phyloP scores from a whole-genome alignment of 1,284 basidiomycete species.

The Tausonia pullulans region DNA sequence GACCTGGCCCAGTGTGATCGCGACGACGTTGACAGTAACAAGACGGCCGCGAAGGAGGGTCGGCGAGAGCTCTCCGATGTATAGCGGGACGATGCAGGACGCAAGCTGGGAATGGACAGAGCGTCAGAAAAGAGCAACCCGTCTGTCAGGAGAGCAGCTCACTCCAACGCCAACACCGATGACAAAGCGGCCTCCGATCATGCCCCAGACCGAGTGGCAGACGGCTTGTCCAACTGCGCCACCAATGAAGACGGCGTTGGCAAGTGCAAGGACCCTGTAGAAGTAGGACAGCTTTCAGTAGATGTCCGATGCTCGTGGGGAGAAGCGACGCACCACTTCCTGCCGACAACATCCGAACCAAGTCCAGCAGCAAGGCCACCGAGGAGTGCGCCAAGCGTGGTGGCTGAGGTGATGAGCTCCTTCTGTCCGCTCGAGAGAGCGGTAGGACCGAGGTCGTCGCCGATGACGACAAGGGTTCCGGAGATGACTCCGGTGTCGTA shows the following conservation, averaged over 20 bases:
- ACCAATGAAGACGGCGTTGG: conserved; percentile 61
- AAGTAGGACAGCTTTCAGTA: conserved; percentile 3
- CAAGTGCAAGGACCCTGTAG: conserved; percentile 51
- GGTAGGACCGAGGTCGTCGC: conserved; percentile 51
- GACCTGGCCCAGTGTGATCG: conserved; percentile 50
- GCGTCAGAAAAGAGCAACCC: neutral
- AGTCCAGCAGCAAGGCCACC: conserved; percentile 60
- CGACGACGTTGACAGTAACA: conserved; percentile 31
- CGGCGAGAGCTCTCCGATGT: conserved; percentile 72
- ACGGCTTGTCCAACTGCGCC: conserved; percentile 48
- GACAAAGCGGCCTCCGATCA: conserved; percentile 65
- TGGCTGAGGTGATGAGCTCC: conserved; percentile 71
- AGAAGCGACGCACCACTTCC: conserved; percentile 32
- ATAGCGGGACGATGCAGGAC: conserved; percentile 67
- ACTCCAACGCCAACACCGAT: conserved; percentile 46
- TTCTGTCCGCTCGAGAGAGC: conserved; percentile 53
- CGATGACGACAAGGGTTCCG: conserved; percentile 58
- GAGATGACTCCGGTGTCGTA: conserved; percentile 56
- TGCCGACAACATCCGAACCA: conserved; percentile 60
- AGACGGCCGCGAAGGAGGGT: conserved; percentile 51
- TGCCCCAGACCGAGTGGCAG: conserved; percentile 44
- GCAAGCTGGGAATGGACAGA: conserved; percentile 51
- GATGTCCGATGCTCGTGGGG: neutral
- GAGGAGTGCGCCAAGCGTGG: conserved; percentile 63
- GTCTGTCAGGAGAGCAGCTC: neutral